Evolutionary conservation across 2,329 filamentous ascomycete species (phyloP), one percentile per base, ranked within the genome.

Genomic region (Pyricularia sp.): DNA sequence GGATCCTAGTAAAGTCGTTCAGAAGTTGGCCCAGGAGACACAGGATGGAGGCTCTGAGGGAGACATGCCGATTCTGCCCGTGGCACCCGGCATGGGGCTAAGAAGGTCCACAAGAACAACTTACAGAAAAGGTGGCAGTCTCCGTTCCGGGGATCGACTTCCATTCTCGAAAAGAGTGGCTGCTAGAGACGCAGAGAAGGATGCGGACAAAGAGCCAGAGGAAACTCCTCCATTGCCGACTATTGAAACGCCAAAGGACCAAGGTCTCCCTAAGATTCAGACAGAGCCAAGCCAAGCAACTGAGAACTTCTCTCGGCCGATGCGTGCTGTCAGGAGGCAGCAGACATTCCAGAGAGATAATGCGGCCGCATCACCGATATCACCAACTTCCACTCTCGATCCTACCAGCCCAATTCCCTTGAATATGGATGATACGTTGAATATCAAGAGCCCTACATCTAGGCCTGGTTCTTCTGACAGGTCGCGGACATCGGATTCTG

Each of bases 71-170:
- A 97, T 98, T 71, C 81, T 98, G 61, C 92, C 93, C 1, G 86
- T 90, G 69, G 88, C 90, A 25, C 88, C 89, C 1, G 92, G 92
- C 3, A 88, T 90, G 78, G 92, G 92, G 36, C 81, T 99, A 66
- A 90, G 95, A 73, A 88, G 95, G 71, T 97, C 95, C 14, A 99
- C 93, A 25, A 87, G 92, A 68, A 99, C 95, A 5, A 94, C 92
- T 30, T 98, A 98, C 78, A 85, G 94, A 74, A 92, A 88, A 74
- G 85, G 92, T 69, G 94, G 94, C 42, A 97, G 94, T 80, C 78
- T 97, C 71, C 90, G 91, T 67, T 92, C 90, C 72, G 91, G 92
- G 28, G 91, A 95, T 70, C 86, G 91, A 68, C 83, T 88, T 3
- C 88, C 91, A 0, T 90, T 93, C 72, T 91, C 92, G 0, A 92